Conservation (phyloP, 2,329 filamentous ascomycete genomes). For the Polytolypa hystricis region DNA sequence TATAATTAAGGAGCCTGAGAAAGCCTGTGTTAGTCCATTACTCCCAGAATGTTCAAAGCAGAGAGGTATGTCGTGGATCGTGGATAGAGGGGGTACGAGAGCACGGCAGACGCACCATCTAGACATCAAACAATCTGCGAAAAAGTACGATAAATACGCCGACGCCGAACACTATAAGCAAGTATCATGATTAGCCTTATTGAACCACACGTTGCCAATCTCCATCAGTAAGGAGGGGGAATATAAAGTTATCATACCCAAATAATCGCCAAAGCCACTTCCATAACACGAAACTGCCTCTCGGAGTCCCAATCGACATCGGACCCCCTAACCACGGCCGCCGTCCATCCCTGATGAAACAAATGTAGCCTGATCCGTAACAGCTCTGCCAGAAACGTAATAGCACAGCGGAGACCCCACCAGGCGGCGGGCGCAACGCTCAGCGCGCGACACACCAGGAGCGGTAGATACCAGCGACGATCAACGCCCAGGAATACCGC, state of each 20-base stretch:
- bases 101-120: constrained; percentile 48
- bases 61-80: not conserved
- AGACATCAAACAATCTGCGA: constrained; percentile 76
- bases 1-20: constrained; percentile 68
- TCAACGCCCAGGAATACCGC: constrained; percentile 68
- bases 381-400: constrained; percentile 57
- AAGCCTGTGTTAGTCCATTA: constrained; percentile 4
- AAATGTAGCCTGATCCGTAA: constrained; percentile 37
- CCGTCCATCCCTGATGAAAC: constrained; percentile 31
- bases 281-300: constrained; percentile 48
- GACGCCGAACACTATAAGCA: constrained; percentile 56
- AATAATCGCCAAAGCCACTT: constrained; percentile 60
- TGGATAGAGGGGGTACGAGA: too few relatives aligned
- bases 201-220: not conserved
- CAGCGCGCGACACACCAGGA: constrained; percentile 61
- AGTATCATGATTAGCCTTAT: not conserved
- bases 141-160: constrained; percentile 70
- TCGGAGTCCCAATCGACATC: constrained; percentile 34
- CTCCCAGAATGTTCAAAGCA: too few relatives aligned
- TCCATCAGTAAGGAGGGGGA: constrained; percentile 1
- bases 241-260: constrained; percentile 47
- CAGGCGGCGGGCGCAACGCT: constrained; percentile 60
- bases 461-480: constrained; percentile 58
- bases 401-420: constrained; percentile 59
- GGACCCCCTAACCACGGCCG: constrained; percentile 27